Conservation (phyloP, 169 alveolate species). For the Babesia bovis region DNA sequence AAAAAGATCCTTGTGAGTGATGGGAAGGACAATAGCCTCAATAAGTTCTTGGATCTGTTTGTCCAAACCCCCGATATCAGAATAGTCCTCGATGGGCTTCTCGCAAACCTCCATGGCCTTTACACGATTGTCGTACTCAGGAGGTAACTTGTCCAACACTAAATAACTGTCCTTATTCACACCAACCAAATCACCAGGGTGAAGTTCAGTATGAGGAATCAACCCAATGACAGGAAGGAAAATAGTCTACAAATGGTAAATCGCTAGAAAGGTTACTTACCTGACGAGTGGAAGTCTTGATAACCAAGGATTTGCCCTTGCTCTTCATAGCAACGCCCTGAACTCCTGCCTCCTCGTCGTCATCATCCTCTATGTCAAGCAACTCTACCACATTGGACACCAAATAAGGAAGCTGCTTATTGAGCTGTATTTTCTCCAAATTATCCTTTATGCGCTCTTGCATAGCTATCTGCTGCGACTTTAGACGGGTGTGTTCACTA, state of each 20-base stretch:
- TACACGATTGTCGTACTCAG: slow-evolving; percentile 98
- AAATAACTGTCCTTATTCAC: slow-evolving; percentile 98
- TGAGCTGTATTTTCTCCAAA: slow-evolving; percentile 92
- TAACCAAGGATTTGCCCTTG: slow-evolving; percentile 85
- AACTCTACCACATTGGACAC: slow-evolving; percentile 97
- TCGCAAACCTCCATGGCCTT: slow-evolving; percentile 99
- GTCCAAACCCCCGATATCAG: slow-evolving; percentile 98
- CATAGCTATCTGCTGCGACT: slow-evolving; percentile 83
- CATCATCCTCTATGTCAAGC: slow-evolving; percentile 70
- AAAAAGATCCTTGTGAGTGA: slow-evolving; percentile 97
- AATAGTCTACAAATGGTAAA: slow-evolving; percentile 82
- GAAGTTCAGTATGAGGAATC: slow-evolving; percentile 88
- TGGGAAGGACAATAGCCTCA: slow-evolving; percentile 99
- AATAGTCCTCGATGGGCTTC: slow-evolving; percentile 98
- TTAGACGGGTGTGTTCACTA: slow-evolving; percentile 86
- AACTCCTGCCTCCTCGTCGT: slow-evolving; percentile 67
- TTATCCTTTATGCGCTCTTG: slow-evolving; percentile 89
- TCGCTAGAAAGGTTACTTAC: background rate
- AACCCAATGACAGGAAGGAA: slow-evolving; percentile 98
- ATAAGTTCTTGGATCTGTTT: slow-evolving; percentile 98
- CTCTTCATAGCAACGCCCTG: slow-evolving; percentile 56
- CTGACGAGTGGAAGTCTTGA: slow-evolving; percentile 91
- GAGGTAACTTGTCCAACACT: slow-evolving; percentile 98
- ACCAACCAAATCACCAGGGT: slow-evolving; percentile 97
- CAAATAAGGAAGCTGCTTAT: slow-evolving; percentile 97